These are phyloP conservation scores for Globisporangium orthogonon DNA, from an alignment of 352 stramenopile species.

Conservation along the genomic window DNA sequence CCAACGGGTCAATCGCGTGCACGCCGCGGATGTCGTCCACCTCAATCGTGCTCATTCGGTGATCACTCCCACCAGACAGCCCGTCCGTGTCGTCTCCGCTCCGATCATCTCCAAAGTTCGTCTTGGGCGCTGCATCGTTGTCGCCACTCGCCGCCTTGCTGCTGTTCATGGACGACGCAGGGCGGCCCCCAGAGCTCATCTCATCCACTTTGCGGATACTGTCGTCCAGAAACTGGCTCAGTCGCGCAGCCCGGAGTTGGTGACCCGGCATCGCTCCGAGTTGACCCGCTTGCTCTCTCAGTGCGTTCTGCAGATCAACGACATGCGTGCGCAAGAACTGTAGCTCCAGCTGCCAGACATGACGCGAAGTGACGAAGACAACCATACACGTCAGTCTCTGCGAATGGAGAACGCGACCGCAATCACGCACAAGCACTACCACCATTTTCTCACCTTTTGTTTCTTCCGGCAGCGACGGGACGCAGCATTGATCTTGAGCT, in stretches of 20 bases:
- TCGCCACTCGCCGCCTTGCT: slow-evolving; percentile 24
- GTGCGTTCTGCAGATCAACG: slow-evolving; percentile 62
- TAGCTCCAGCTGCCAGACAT: slow-evolving; percentile 39
- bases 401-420: not conserved
- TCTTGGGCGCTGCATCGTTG: slow-evolving; percentile 18
- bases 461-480: slow-evolving; percentile 79
- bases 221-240: slow-evolving; percentile 61
- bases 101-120: slow-evolving; percentile 19
- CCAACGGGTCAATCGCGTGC: slow-evolving; percentile 36
- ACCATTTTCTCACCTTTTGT: slow-evolving; percentile 41
- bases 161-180: slow-evolving; percentile 18
- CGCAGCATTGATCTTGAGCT: slow-evolving; percentile 86
- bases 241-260: slow-evolving; percentile 32
- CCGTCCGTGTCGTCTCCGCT: slow-evolving; percentile 42
- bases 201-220: slow-evolving; percentile 72
- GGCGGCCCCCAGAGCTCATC: slow-evolving; percentile 56
- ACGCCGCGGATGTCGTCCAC: slow-evolving; percentile 45
- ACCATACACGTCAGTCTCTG: not conserved
- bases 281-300: slow-evolving; percentile 62
- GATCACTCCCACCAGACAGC: slow-evolving; percentile 25
- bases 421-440: not conserved
- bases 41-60: slow-evolving; percentile 47
- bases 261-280: slow-evolving; percentile 31
- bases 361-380: not conserved
- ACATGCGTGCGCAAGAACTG: slow-evolving; percentile 80